Conservation (phyloP, 2,329 filamentous ascomycete genomes). For the Stachybotrys elegans region DNA sequence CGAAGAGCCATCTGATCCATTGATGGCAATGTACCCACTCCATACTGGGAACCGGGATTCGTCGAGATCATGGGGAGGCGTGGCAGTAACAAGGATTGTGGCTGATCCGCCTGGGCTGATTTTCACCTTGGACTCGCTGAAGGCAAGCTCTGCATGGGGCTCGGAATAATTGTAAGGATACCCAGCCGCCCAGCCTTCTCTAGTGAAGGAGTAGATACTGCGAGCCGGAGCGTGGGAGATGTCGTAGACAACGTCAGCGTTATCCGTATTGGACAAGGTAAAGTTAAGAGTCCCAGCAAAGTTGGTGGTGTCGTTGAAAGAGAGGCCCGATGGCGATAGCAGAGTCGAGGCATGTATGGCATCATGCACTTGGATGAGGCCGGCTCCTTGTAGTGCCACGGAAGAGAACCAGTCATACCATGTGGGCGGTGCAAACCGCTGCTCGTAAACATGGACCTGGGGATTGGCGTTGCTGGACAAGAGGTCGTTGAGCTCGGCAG, state of each 20-base stretch:
- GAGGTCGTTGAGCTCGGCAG: slow-evolving; percentile 34
- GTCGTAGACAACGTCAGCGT: slow-evolving; percentile 38
- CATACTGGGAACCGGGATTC: slow-evolving; percentile 30
- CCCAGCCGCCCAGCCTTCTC: slow-evolving; percentile 19
- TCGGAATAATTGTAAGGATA: slow-evolving; percentile 28
- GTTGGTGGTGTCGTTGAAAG: slow-evolving; percentile 54
- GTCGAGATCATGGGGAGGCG: slow-evolving; percentile 20
- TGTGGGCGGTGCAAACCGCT: slow-evolving; percentile 5
- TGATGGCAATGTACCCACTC: slow-evolving; percentile 34
- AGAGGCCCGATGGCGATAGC: slow-evolving; percentile 44
- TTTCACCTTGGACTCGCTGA: slow-evolving; percentile 31
- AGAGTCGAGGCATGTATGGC: slow-evolving; percentile 44
- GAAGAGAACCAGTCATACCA: slow-evolving; percentile 31
- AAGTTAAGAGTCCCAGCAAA: slow-evolving; percentile 39
- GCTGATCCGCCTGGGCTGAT: slow-evolving; percentile 18
- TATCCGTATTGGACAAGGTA: slow-evolving; percentile 44
- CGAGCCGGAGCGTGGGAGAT: slow-evolving; percentile 38
- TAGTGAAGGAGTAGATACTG: slow-evolving; percentile 43
- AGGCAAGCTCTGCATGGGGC: slow-evolving; percentile 18
- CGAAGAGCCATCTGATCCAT: slow-evolving; percentile 24
- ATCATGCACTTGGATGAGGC: slow-evolving; percentile 35
- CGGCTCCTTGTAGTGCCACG: slow-evolving; percentile 43
- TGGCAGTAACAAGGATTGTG: slow-evolving; percentile 23
- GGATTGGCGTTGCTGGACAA: slow-evolving; percentile 39
- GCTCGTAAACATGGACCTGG: slow-evolving; percentile 30